phyloP scores from a whole-genome alignment of 305 asterid genomes.

The Plantago lanceolata region DNA sequence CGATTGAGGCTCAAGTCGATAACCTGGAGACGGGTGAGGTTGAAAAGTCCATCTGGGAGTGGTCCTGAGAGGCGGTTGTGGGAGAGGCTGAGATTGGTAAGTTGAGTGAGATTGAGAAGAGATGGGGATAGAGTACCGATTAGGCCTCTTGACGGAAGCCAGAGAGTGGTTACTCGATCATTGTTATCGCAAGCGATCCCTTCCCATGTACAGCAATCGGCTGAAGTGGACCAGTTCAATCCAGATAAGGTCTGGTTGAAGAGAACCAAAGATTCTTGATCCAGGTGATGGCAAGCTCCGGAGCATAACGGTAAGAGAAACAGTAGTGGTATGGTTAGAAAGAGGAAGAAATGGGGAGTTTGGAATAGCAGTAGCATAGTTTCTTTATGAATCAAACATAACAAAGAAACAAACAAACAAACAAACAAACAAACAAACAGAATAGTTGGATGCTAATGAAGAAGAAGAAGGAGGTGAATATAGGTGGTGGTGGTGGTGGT shows the following conservation, averaged over 20 bases:
- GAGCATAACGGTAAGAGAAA: slow-evolving; percentile 28
- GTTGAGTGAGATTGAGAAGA: slow-evolving; percentile 43
- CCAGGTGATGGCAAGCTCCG: slow-evolving; percentile 46
- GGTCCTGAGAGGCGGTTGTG: slow-evolving; percentile 50
- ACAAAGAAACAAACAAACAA: too few species aligned
- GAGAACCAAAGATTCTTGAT: slow-evolving; percentile 45
- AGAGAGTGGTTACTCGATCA: slow-evolving; percentile 45
- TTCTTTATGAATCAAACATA: neutral
- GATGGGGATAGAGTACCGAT: slow-evolving; percentile 44
- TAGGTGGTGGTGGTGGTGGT: slow-evolving; percentile 14
- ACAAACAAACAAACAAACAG: too few species aligned
- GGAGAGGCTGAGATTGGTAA: slow-evolving; percentile 51
- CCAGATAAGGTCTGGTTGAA: slow-evolving; percentile 40
- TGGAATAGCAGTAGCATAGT: neutral
- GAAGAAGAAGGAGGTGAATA: neutral
- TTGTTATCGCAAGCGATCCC: slow-evolving; percentile 58
- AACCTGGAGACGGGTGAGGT: slow-evolving; percentile 32
- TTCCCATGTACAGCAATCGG: slow-evolving; percentile 87
- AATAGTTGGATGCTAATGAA: neutral
- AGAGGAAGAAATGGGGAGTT: slow-evolving; percentile 19
- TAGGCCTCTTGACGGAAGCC: slow-evolving; percentile 65
- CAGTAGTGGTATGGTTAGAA: slow-evolving; percentile 21
- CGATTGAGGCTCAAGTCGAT: slow-evolving; percentile 72
- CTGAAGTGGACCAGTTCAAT: slow-evolving; percentile 48
- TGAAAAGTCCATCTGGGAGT: slow-evolving; percentile 52